Percentiles rank a stretch among this genome's conserved stretches.
phyloP scores from a whole-genome alignment of 805 yeast genomes.

The Wilhelminamyces savonicus region DNA sequence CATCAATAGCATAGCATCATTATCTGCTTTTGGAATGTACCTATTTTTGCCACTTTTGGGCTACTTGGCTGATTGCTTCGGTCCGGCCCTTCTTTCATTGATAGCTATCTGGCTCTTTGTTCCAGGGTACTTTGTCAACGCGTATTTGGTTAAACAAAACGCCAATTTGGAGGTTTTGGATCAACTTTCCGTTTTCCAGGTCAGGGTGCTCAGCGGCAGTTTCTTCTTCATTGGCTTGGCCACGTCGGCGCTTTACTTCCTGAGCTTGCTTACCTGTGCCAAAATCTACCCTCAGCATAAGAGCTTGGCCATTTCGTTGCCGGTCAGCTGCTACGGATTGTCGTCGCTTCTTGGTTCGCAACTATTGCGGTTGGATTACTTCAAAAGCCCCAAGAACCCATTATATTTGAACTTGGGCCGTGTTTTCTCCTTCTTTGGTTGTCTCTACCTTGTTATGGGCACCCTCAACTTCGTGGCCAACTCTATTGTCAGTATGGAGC shows the following conservation, averaged over 20 bases:
- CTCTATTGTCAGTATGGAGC: conserved; percentile 55
- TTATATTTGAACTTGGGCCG: conserved; percentile 41
- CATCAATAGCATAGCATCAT: conserved; percentile 67
- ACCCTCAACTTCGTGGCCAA: conserved; percentile 57
- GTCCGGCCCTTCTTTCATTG: conserved; percentile 66
- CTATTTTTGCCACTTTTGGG: conserved; percentile 79
- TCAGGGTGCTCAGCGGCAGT: conserved; percentile 34
- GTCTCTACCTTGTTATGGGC: conserved; percentile 51
- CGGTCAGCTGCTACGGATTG: conserved; percentile 83
- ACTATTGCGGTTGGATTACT: conserved; percentile 24
- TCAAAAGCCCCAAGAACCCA: too few relatives aligned
- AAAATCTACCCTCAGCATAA: conserved; percentile 72
- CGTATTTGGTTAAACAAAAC: conserved; percentile 13
- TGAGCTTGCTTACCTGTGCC: conserved; percentile 74
- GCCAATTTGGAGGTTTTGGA: neutral
- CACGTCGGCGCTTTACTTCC: conserved; percentile 66
- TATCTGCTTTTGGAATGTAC: conserved; percentile 77
- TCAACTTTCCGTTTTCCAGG: neutral
- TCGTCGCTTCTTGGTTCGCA: conserved; percentile 74
- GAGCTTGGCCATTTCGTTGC: conserved; percentile 79
- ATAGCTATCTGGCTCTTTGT: conserved; percentile 54
- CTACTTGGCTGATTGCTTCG: conserved; percentile 76
- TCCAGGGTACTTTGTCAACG: conserved; percentile 56
- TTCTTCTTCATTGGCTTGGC: conserved; percentile 64
- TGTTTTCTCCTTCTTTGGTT: conserved; percentile 48